Base-by-base conservation (phyloP, 2,329 filamentous ascomycete species). In the Ceratocystis colombiana region DNA sequence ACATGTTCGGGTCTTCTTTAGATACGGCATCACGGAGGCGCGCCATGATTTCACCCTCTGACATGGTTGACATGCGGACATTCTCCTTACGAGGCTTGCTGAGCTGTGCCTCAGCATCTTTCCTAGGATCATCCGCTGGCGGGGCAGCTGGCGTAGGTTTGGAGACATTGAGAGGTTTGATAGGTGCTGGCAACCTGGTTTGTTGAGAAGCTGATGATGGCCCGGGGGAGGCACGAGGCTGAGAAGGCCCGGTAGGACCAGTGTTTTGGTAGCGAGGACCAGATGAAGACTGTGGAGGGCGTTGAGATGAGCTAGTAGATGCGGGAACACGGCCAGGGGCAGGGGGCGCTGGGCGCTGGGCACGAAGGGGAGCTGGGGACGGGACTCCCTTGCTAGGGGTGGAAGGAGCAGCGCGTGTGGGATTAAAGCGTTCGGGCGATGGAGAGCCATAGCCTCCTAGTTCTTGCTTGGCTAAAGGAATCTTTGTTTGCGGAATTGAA, bases 21-120 rank as follows among this genome's bases (percentile, higher is more conserved):
- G 92, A 96, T 1, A 99, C 94, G 6, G 94, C 93, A 70, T 96
- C 90, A 74, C 92, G 89, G 65, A 99, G 82, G 74, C 91, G 94
- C 70, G 90, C 88, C 94, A 99, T 99, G 67, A 99, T 94, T 75
- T 99, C 93, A 70, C 83, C 88, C 77, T 99, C 94, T 8, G 90
- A 89, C 94, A 99, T 97, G 71, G 89, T 95, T 46, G 93, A 97
- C 91, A 99, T 96, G 73, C 94, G 90, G 62, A 94, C 90, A 77
- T 96, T 94, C 77, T 96, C 92, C 76, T 89, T 86, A 69, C 89
- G 86, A 57, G 89, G 88, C 77, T 96, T 94, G 72, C 93, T 87
- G 66, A 97, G 82, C 8, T 91, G 91, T 64, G 88, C 88, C 75
- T 97, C 92, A 3, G 93, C 92, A 72, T 92, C 89, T 78, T 94